Conservation (phyloP, 2,329 filamentous ascomycete species). For the Microcyclospora pomicola region DNA sequence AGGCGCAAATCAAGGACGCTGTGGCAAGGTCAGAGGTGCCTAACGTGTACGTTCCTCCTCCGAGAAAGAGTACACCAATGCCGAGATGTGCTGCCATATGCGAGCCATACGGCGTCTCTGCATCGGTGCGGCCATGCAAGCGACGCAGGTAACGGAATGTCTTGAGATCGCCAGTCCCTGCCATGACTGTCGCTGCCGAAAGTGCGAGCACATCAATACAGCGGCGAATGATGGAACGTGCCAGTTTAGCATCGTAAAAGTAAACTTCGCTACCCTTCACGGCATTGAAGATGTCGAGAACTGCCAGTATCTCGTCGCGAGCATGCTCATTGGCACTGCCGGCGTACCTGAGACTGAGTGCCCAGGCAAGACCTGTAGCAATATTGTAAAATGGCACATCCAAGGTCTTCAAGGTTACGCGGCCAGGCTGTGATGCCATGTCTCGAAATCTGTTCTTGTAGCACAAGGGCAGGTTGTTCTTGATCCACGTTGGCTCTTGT, state of each 20-base stretch:
- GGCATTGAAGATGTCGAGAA: conserved; percentile 47
- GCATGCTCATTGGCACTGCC: conserved; percentile 46
- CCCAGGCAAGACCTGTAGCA: conserved; percentile 74
- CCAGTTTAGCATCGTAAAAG: conserved; percentile 70
- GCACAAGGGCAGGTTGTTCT: conserved; percentile 53
- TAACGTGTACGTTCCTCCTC: conserved; percentile 84
- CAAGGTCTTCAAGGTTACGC: conserved; percentile 49
- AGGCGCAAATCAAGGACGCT: conserved; percentile 72
- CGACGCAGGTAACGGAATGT: conserved; percentile 75
- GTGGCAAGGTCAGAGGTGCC: conserved; percentile 78
- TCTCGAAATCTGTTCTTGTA: conserved; percentile 46
- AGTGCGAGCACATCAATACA: conserved; percentile 82
- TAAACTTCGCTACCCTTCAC: conserved; percentile 16
- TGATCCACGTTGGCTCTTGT: conserved; percentile 55
- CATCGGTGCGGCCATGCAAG: conserved; percentile 74
- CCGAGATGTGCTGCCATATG: conserved; percentile 88
- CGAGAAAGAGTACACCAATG: conserved; percentile 79
- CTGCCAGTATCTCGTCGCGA: conserved; percentile 67
- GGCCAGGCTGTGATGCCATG: conserved; percentile 29
- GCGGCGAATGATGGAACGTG: conserved; percentile 71
- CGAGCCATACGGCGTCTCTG: conserved; percentile 78
- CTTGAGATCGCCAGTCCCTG: conserved; percentile 77
- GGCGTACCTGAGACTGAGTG: conserved; percentile 32
- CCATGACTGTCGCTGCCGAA: conserved; percentile 79
- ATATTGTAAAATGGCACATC: conserved; percentile 92